These are phyloP conservation scores for Neonectria ditissima DNA, from an alignment of 2,329 filamentous ascomycete species.

Conservation along the genomic window DNA sequence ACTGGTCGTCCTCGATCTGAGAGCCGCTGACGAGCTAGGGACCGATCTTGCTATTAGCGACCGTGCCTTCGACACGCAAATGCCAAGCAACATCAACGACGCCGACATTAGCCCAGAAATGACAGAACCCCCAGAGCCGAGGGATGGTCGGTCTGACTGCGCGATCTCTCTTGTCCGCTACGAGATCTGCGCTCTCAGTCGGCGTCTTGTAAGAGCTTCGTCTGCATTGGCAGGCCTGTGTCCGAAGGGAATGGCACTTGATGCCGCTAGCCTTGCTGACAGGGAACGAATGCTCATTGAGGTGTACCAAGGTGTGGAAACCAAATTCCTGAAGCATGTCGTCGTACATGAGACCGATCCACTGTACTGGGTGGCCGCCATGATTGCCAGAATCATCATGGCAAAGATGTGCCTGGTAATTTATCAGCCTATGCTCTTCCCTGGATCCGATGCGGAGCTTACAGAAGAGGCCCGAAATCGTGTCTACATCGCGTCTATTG, in stretches of 20 bases:
- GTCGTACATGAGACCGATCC: conserved; percentile 60
- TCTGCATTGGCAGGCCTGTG: conserved; percentile 50
- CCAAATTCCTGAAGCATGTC: conserved; percentile 65
- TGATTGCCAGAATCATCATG: conserved; percentile 77
- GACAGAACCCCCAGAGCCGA: conserved; percentile 59
- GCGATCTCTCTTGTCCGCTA: conserved; percentile 62
- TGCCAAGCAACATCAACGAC: conserved; percentile 65
- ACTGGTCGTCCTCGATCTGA: conserved; percentile 68
- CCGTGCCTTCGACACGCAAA: conserved; percentile 59
- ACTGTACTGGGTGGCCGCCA: conserved; percentile 76
- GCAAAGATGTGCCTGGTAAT: conserved; percentile 83
- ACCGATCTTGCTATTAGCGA: conserved; percentile 58
- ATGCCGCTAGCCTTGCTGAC: conserved; percentile 48
- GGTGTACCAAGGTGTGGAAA: conserved; percentile 65
- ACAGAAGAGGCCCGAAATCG: conserved; percentile 74
- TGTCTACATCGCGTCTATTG: conserved; percentile 77
- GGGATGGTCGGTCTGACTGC: conserved; percentile 64
- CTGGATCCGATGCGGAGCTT: conserved; percentile 66
- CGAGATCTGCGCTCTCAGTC: conserved; percentile 60
- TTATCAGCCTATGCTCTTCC: conserved; percentile 78
- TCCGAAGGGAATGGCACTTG: conserved; percentile 41
- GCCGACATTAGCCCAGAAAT: conserved; percentile 59
- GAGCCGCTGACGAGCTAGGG: conserved; percentile 66
- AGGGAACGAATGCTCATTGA: conserved; percentile 62
- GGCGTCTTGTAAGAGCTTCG: conserved; percentile 50